Percentiles rank a stretch among this genome's conserved stretches.
phyloP scores from a whole-genome alignment of 73 alveolate species.

The Stentor coeruleus region DNA sequence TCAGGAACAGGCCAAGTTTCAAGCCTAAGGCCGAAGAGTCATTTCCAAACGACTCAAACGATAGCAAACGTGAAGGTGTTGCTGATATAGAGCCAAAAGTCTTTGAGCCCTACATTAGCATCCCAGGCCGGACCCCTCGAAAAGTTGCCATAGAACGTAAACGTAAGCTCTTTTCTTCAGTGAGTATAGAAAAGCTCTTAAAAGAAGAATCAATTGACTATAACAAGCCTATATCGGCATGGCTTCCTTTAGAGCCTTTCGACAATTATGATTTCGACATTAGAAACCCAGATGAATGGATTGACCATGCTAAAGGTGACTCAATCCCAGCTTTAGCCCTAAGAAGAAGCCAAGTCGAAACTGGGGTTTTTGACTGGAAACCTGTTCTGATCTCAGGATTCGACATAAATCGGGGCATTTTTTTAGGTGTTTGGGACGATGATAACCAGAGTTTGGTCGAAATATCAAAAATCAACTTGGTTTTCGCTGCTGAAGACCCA shows the following conservation, averaged over 20 bases:
- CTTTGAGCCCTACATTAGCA: conserved; percentile 87
- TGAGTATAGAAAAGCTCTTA: conserved; percentile 83
- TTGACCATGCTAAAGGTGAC: conserved; percentile 73
- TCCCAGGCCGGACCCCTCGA: conserved; percentile 95
- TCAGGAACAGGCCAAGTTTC: no score
- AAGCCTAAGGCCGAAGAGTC: no score
- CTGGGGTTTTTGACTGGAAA: no score
- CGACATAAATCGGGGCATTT: no score
- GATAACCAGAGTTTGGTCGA: background rate
- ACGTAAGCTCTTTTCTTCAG: conserved; percentile 87
- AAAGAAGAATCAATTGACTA: conserved; percentile 64
- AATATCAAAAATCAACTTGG: background rate
- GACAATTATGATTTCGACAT: conserved; percentile 98
- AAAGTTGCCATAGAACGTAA: conserved; percentile 92
- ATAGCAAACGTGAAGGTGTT: no score
- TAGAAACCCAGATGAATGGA: conserved; percentile 98
- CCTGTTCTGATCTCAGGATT: no score
- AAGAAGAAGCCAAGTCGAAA: no score
- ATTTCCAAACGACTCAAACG: no score
- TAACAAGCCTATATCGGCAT: conserved; percentile 74
- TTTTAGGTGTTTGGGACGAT: no score
- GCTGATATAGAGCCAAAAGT: conserved; percentile 68
- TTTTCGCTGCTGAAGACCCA: background rate
- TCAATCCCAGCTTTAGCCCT: no score
- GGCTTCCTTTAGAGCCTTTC: conserved; percentile 98